These are phyloP conservation scores for Atractiella rhizophila DNA, from an alignment of 768 basidiomycete species.

Conservation along the genomic window DNA sequence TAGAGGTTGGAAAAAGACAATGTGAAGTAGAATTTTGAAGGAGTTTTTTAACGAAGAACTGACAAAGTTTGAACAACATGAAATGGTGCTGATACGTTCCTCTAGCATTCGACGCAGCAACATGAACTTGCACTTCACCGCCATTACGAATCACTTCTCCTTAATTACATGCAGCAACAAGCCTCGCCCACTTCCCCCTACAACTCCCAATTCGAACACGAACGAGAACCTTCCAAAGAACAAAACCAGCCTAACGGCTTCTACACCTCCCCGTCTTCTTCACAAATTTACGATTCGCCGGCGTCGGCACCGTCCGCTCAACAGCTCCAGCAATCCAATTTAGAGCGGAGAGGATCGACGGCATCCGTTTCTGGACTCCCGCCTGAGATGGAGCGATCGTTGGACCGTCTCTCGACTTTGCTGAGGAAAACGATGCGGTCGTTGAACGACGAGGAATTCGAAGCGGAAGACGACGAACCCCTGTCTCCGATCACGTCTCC, in stretches of 20 bases:
- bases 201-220: neutral
- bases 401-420: slow-evolving; percentile 12
- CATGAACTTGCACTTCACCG: slow-evolving; percentile 65
- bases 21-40: too few species aligned
- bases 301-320: neutral
- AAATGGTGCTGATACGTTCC: too few species aligned
- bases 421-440: slow-evolving; percentile 15
- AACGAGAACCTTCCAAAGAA: neutral
- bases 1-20: too few species aligned
- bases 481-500: too few species aligned
- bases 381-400: slow-evolving; percentile 7
- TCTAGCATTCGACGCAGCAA: slow-evolving; percentile 79
- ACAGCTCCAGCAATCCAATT: neutral
- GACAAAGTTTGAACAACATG: too few species aligned
- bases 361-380: neutral
- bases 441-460: slow-evolving; percentile 15
- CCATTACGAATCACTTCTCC: slow-evolving; percentile 65
- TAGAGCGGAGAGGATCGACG: neutral
- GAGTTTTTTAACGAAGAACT: too few species aligned
- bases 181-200: slow-evolving; percentile 18
- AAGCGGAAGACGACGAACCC: slow-evolving; percentile 2
- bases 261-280: neutral
- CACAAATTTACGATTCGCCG: neutral
- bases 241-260: too few species aligned
- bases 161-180: slow-evolving; percentile 18